These are phyloP conservation scores for Allium cepa DNA, from an alignment of 106 monocot genomes.

Conservation along the genomic window DNA sequence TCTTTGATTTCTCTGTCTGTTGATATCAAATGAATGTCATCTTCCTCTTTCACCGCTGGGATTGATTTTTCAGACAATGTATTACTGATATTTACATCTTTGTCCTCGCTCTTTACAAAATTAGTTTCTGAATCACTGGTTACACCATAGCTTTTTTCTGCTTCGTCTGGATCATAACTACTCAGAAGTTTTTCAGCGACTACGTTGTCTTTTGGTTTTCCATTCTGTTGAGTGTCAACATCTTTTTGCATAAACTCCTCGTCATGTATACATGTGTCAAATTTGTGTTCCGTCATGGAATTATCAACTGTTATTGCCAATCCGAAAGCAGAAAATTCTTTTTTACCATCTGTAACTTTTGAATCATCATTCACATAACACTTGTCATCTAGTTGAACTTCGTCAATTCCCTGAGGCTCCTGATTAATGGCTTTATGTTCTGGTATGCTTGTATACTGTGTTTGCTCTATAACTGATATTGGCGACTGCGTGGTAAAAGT, in stretches of 20 bases:
- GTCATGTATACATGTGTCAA: constrained; percentile 6
- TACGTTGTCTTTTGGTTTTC: constrained; percentile 12
- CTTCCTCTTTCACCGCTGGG: background rate
- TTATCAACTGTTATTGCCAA: too few relatives aligned
- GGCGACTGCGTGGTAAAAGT: too few relatives aligned
- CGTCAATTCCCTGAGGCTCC: too few relatives aligned
- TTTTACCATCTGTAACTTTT: too few relatives aligned
- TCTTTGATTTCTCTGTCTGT: constrained; percentile 1
- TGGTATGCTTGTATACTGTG: too few relatives aligned
- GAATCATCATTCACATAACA: too few relatives aligned
- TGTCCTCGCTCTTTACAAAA: background rate
- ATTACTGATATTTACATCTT: background rate
- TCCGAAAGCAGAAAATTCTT: too few relatives aligned
- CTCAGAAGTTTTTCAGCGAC: constrained; percentile 3
- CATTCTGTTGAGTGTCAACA: constrained; percentile 5
- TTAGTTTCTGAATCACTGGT: constrained; percentile 1
- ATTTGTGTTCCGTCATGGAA: too few relatives aligned
- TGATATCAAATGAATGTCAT: background rate
- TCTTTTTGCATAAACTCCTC: background rate
- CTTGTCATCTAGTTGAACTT: too few relatives aligned
- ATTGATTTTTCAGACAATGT: background rate
- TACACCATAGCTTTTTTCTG: constrained; percentile 14
- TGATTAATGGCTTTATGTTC: too few relatives aligned
- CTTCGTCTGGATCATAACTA: background rate
- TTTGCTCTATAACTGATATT: too few relatives aligned